phyloP scores from a whole-genome alignment of 805 yeast genomes.

The Suhomyces xylopsoci region DNA sequence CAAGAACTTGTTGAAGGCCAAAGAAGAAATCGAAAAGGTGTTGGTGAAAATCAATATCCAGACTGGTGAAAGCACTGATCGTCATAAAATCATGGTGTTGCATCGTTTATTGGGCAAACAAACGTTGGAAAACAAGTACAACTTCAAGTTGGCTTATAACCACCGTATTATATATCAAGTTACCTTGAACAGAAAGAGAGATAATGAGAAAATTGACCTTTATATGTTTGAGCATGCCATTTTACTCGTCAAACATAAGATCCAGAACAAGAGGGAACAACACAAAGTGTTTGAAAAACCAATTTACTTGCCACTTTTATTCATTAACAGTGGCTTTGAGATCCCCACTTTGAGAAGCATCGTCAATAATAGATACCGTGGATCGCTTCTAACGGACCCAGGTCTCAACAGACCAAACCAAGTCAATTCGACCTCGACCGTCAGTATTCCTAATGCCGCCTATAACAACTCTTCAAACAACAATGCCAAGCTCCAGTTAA shows the following conservation, averaged over 20 bases:
- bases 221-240: conserved; percentile 87
- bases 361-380: conserved; percentile 31
- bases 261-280: conserved; percentile 86
- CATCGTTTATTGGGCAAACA: conserved; percentile 57
- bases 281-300: conserved; percentile 89
- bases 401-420: conserved; percentile 27
- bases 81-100: conserved; percentile 82
- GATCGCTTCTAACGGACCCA: conserved; percentile 37
- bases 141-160: conserved; percentile 79
- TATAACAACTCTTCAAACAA: conserved; percentile 17
- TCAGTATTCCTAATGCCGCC: conserved; percentile 22
- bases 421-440: conserved; percentile 12
- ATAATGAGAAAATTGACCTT: conserved; percentile 77
- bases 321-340: conserved; percentile 75
- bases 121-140: conserved; percentile 79
- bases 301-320: conserved; percentile 73
- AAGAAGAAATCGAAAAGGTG: conserved; percentile 70
- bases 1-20: conserved; percentile 65
- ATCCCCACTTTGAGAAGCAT: conserved; percentile 56
- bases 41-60: conserved; percentile 79
- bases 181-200: conserved; percentile 62
- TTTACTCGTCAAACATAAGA: conserved; percentile 78
- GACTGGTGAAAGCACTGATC: conserved; percentile 90
- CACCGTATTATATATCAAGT: conserved; percentile 80
- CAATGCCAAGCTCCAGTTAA: conserved; percentile 44